Percentiles rank a stretch among this genome's conserved stretches.
These are phyloP conservation scores for Ambrosiella xylebori DNA, from an alignment of 2,329 filamentous ascomycete genomes.

Conservation along the genomic window DNA sequence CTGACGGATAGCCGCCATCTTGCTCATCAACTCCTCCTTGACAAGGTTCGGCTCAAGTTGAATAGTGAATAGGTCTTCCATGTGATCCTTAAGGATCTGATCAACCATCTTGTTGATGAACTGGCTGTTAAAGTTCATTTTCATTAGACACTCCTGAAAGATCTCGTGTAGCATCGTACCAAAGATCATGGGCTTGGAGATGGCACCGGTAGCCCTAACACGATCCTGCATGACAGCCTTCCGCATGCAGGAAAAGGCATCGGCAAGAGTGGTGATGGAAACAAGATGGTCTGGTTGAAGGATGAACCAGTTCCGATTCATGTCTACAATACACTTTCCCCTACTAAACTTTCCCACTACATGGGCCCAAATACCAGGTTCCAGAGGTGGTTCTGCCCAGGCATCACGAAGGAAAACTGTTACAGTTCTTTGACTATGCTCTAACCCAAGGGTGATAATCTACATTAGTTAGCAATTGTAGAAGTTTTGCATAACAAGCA, in stretches of 20 bases:
- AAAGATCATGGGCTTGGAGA: slow-evolving; percentile 69
- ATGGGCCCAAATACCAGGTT: slow-evolving; percentile 62
- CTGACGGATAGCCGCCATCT: slow-evolving; percentile 60
- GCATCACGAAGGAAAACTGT: slow-evolving; percentile 65
- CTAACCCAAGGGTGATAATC: slow-evolving; percentile 69
- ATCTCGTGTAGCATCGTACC: slow-evolving; percentile 89
- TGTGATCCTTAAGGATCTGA: slow-evolving; percentile 52
- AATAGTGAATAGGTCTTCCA: slow-evolving; percentile 82
- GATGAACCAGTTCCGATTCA: slow-evolving; percentile 68
- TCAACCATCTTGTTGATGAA: slow-evolving; percentile 54
- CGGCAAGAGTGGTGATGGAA: slow-evolving; percentile 87
- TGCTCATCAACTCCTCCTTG: slow-evolving; percentile 62
- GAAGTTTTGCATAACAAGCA: neutral
- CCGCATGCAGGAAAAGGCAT: slow-evolving; percentile 82
- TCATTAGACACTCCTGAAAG: slow-evolving; percentile 76
- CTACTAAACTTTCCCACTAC: slow-evolving; percentile 62
- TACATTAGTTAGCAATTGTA: slow-evolving; percentile 22
- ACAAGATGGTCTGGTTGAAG: slow-evolving; percentile 90
- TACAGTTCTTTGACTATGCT: slow-evolving; percentile 47
- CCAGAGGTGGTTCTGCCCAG: slow-evolving; percentile 70
- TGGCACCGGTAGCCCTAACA: slow-evolving; percentile 73
- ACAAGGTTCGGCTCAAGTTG: slow-evolving; percentile 57
- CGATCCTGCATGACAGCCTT: slow-evolving; percentile 88
- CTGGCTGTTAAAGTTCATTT: slow-evolving; percentile 59
- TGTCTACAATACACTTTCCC: slow-evolving; percentile 67